Base-by-base conservation (phyloP, 345 rosid genomes). In the Physaria fendleri region DNA sequence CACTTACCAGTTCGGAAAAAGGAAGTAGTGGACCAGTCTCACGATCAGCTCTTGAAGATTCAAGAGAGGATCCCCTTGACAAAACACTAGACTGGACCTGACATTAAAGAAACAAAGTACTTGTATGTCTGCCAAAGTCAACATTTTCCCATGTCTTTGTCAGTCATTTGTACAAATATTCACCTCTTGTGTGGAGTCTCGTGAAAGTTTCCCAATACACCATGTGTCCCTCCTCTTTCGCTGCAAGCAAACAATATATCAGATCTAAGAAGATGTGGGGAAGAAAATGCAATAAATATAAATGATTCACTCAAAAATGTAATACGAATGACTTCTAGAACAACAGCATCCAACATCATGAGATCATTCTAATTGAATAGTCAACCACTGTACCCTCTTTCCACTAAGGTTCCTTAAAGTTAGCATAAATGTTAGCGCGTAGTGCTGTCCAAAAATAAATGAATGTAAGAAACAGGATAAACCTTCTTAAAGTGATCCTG, bases 201-300 rank as follows among this genome's bases (percentile, higher is more conserved):
- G 58, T 44, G 82, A 74, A 64, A 88, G 78, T 20, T 80, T 79
- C 21, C 95, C 71, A 7, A 82, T 81, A 78, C 96, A 84, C 98
- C 98, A 91, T 42, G 98, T 91, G 16, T 84, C 96, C 49, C 98
- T 90, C 69, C 98, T 81, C 79, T 82, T 88, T 47, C 69, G 84
- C 96, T 91, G 74, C 54, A 56, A 62, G 54, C 30, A 48, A 65
- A 44, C 29, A 66, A 50, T 7, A 30, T 18, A 62, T 62, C 70
- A 62, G 65, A 55, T 38, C 50, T 48, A 41, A 54, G 35, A 35
- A 41, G 59, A n/a, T 54, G 44, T 37, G 4, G 33, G 20, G 22
- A 46, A 25, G 16, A 34, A 41, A 43, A 38, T 56, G 45, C 12
- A 29, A 45, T 23, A 59, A 48, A 12, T 10, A 56, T 49, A 21